These are phyloP conservation scores for Oryza meyeriana DNA, from an alignment of 176 grass and related monocot genomes.

Conservation along the genomic window DNA sequence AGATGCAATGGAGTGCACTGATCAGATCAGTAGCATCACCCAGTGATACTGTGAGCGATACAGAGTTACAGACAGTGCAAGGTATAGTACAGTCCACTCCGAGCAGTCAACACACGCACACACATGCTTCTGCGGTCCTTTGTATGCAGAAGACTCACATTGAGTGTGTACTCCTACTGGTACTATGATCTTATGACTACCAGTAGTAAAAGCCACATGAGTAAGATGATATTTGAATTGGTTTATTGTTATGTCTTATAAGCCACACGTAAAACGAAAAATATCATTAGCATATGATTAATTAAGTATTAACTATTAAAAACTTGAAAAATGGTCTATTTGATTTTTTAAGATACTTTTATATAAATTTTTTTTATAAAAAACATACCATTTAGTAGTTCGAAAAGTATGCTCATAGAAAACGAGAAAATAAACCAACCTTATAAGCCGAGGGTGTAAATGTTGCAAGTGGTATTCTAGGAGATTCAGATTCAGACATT, in stretches of 20 bases:
- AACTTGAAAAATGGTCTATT: no score
- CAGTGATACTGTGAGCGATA: background rate
- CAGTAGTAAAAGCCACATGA: background rate
- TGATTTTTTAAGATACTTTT: no score
- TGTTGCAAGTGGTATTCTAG: background rate
- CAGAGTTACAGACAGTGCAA: background rate
- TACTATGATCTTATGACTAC: background rate
- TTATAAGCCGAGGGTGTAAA: no score
- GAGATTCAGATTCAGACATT: background rate
- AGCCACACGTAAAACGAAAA: no score
- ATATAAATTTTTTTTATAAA: no score
- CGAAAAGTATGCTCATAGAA: no score
- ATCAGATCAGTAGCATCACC: background rate
- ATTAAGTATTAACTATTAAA: no score
- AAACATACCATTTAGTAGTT: no score
- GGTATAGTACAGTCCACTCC: background rate
- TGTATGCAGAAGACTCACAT: background rate
- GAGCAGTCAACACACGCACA: background rate
- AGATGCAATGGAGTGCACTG: background rate
- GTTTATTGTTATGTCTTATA: no score
- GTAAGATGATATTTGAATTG: no score
- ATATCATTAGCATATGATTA: no score
- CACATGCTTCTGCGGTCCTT: background rate
- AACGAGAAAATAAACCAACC: no score
- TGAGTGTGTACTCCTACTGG: background rate